phyloP scores from a whole-genome alignment of 805 yeast species.

The Komagataella kurtzmanii region DNA sequence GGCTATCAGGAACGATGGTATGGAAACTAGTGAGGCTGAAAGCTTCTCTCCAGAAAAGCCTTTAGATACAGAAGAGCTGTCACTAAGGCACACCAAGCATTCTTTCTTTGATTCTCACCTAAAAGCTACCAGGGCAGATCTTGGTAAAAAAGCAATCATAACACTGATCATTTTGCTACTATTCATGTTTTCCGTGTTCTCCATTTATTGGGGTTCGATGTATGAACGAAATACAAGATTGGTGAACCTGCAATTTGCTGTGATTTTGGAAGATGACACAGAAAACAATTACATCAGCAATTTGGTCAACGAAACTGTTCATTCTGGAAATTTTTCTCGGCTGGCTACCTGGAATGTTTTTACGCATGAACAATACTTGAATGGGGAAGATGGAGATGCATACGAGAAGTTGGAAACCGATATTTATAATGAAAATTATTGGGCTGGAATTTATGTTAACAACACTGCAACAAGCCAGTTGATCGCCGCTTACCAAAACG shows the following conservation, averaged over 20 bases:
- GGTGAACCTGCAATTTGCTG: conserved; percentile 21
- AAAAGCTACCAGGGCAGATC: conserved; percentile 3
- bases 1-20: neutral
- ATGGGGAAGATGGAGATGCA: conserved; percentile 12
- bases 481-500: conserved; percentile 23
- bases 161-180: conserved; percentile 17
- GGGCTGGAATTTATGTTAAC: conserved; percentile 47
- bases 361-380: conserved; percentile 23
- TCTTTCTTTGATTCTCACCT: neutral
- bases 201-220: conserved; percentile 38
- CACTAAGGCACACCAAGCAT: neutral
- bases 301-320: neutral
- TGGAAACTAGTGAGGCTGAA: neutral
- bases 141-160: conserved; percentile 5
- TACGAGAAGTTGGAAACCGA: neutral
- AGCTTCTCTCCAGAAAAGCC: neutral
- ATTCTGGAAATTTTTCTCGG: conserved; percentile 13
- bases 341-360: conserved; percentile 17
- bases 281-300: conserved; percentile 5
- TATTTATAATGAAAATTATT: conserved; percentile 40
- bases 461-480: conserved; percentile 30
- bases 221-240: conserved; percentile 17
- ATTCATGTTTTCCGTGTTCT: conserved; percentile 22
- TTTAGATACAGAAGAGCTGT: neutral
- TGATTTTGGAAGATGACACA: conserved; percentile 21